These are phyloP conservation scores for Hypoxylon sp. DNA, from an alignment of 2,329 filamentous ascomycete genomes.

Conservation along the genomic window DNA sequence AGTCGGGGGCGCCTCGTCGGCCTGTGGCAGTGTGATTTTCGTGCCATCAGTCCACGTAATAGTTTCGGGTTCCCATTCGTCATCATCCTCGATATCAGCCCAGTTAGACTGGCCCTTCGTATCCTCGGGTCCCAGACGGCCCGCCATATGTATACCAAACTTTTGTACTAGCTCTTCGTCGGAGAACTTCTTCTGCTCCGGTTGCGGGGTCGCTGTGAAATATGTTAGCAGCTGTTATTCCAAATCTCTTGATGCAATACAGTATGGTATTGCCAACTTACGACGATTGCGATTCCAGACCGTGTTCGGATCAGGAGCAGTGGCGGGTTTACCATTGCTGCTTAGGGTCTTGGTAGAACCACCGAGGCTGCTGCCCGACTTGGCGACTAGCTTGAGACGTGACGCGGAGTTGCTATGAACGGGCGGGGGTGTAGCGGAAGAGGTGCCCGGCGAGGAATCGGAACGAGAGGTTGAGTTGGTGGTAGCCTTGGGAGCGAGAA, in stretches of 20 bases:
- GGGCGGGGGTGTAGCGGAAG: conserved; percentile 54
- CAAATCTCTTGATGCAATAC: conserved; percentile 3
- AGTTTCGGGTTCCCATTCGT: conserved; percentile 84
- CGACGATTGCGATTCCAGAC: conserved; percentile 93
- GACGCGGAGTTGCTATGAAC: conserved; percentile 59
- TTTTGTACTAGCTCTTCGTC: conserved; percentile 86
- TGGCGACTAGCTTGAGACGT: conserved; percentile 78
- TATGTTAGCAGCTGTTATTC: conserved; percentile 39
- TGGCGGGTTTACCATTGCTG: conserved; percentile 66
- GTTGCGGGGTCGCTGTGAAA: conserved; percentile 63
- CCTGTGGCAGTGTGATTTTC: conserved; percentile 75
- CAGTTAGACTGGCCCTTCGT: conserved; percentile 79
- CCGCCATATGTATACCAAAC: conserved; percentile 86
- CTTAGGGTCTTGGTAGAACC: conserved; percentile 56
- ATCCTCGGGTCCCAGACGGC: conserved; percentile 78
- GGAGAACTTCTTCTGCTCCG: conserved; percentile 82
- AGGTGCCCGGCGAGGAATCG: conserved; percentile 56
- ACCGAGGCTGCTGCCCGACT: conserved; percentile 69
- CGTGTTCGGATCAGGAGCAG: conserved; percentile 73
- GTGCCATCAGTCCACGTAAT: conserved; percentile 91
- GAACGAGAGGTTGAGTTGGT: conserved; percentile 57
- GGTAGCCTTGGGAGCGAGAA: conserved; percentile 74
- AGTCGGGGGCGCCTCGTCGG: conserved; percentile 57
- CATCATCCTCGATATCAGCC: conserved; percentile 90
- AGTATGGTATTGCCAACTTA: conserved; percentile 51